Conservation (phyloP, 2,329 filamentous ascomycete species). For the Blastomyces silverae region DNA sequence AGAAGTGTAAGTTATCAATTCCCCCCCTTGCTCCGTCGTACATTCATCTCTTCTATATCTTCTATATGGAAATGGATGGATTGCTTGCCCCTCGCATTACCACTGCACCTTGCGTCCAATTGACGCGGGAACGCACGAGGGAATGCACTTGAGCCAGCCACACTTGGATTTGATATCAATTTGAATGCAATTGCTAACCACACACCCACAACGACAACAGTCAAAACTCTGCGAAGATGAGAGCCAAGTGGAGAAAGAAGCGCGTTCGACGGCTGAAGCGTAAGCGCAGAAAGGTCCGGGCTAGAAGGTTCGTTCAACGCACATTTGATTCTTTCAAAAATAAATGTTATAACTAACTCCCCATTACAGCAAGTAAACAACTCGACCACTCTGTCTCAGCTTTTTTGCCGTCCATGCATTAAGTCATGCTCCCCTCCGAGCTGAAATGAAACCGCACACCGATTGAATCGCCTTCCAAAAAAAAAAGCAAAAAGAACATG, state of each 20-base stretch:
- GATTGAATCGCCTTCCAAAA: not conserved
- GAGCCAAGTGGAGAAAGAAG: constrained; percentile 99
- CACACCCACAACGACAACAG: constrained; percentile 10
- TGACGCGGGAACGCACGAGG: not conserved
- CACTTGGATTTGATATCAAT: not conserved
- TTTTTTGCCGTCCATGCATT: constrained; percentile 21
- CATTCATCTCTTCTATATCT: not conserved
- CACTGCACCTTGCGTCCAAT: not conserved
- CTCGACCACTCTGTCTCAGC: constrained; percentile 53
- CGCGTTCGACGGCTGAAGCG: constrained; percentile 97
- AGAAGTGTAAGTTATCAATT: constrained; percentile 36
- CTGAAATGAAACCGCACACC: constrained; percentile 9
- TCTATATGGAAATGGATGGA: not conserved
- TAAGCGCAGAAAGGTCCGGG: constrained; percentile 99
- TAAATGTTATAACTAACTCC: constrained; percentile 36
- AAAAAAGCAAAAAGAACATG: not conserved
- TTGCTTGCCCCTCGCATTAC: not conserved
- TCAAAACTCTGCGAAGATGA: constrained; percentile 51
- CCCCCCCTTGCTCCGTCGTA: not conserved
- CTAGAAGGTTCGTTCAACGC: constrained; percentile 69
- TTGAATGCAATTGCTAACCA: constrained; percentile 15
- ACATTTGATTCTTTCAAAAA: not conserved
- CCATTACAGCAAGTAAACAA: constrained; percentile 58
- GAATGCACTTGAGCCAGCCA: not conserved
- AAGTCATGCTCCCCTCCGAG: not conserved